phyloP scores from a whole-genome alignment of 1,139 yeast species.

The Candida freyschussii region DNA sequence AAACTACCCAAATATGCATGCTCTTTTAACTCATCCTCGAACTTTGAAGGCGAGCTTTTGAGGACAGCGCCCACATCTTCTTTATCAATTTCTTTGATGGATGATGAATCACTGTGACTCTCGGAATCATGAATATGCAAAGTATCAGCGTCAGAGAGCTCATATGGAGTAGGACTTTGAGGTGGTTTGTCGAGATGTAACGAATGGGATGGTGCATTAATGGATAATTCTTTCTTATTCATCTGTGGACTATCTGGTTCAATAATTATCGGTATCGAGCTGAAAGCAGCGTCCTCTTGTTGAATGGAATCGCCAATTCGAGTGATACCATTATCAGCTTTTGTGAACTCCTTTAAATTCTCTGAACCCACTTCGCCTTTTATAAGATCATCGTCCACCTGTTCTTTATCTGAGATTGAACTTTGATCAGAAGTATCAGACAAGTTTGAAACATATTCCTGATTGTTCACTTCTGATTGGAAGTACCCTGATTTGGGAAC shows the following conservation, averaged over 20 bases:
- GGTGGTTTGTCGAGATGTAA: constrained; percentile 5
- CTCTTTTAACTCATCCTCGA: constrained; percentile 13
- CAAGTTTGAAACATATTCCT: too few relatives aligned
- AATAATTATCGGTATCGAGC: constrained; percentile 1
- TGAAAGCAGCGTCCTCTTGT: neutral
- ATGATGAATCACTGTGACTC: constrained; percentile 2
- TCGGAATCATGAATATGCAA: constrained; percentile 20
- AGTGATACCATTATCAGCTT: too few relatives aligned
- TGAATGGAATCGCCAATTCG: too few relatives aligned
- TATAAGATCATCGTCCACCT: constrained; percentile 2
- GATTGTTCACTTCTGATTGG: constrained; percentile 5
- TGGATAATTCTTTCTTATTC: constrained; percentile 2
- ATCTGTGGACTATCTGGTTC: constrained; percentile 1
- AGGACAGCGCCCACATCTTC: neutral
- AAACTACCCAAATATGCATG: constrained; percentile 22
- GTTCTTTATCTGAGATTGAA: constrained; percentile 1
- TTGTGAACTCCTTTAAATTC: constrained; percentile 2
- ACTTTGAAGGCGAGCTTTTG: neutral
- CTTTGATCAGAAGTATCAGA: too few relatives aligned
- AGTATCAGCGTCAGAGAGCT: constrained; percentile 24
- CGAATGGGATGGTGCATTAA: constrained; percentile 1
- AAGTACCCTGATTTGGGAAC: constrained; percentile 10
- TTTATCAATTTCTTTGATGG: constrained; percentile 2
- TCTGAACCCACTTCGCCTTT: constrained; percentile 2
- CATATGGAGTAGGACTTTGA: constrained; percentile 13